Evolutionary conservation across 768 basidiomycete species (phyloP).

Genomic region (Lentinula detonsa): DNA sequence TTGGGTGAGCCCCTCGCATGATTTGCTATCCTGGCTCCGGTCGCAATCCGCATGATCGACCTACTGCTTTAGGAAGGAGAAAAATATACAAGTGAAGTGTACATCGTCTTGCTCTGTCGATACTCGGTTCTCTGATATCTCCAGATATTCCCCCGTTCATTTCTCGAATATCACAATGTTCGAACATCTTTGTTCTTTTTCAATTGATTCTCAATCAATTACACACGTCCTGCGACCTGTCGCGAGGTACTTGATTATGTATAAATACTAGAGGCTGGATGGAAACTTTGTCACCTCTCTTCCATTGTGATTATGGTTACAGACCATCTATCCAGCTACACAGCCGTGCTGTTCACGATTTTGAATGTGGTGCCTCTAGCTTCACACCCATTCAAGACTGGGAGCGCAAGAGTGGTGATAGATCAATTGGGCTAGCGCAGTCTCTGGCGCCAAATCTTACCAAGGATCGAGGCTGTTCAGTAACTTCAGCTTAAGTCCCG

Average conservation of each 20-base stretch:
- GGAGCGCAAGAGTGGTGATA: too few species aligned
- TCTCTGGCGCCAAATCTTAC: neutral
- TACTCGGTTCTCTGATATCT: neutral
- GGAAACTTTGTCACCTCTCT: neutral
- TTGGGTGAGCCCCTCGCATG: too few species aligned
- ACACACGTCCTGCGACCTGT: neutral
- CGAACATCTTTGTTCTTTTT: neutral
- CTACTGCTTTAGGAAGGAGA: constrained; percentile 1
- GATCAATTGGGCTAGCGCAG: neutral
- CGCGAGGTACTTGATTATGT: neutral
- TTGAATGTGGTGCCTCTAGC: neutral
- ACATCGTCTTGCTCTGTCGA: too few species aligned
- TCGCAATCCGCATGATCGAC: neutral
- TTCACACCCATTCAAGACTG: neutral
- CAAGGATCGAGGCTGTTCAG: too few species aligned
- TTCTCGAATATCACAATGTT: neutral
- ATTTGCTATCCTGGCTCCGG: neutral
- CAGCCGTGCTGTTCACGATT: neutral
- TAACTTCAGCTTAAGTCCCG: neutral
- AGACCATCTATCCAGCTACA: neutral
- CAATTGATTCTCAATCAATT: neutral
- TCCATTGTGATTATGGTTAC: neutral
- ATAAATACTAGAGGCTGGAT: neutral
- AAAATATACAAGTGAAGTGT: too few species aligned
- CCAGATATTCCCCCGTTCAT: neutral